Conservation (phyloP, 768 basidiomycete genomes). For the Tricholoma sp. region DNA sequence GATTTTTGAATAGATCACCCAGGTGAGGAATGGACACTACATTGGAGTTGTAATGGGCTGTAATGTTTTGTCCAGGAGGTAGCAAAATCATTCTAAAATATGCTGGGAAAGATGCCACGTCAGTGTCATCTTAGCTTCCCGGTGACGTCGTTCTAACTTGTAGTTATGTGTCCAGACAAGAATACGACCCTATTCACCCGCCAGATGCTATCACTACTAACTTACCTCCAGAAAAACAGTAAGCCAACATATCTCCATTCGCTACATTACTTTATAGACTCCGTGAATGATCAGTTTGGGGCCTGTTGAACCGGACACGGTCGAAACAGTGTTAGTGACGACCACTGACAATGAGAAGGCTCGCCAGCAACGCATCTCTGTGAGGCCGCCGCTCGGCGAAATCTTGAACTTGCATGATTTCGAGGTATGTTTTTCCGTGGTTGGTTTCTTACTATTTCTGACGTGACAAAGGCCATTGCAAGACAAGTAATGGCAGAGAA, state of each 20-base stretch:
- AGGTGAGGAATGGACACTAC: conserved; percentile 29
- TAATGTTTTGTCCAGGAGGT: conserved; percentile 46
- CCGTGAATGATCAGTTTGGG: conserved; percentile 46
- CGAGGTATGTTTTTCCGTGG: conserved; percentile 47
- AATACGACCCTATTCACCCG: conserved; percentile 89
- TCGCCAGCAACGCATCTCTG: conserved; percentile 53
- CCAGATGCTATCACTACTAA: conserved; percentile 74
- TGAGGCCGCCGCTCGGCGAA: conserved; percentile 69
- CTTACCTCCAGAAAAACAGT: conserved; percentile 84
- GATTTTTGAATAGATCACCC: conserved; percentile 48
- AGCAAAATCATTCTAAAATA: conserved; percentile 83
- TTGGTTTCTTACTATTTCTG: background rate
- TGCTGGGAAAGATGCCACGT: conserved; percentile 89
- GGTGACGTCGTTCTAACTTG: background rate
- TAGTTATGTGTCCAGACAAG: conserved; percentile 37
- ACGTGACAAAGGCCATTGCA: conserved; percentile 63
- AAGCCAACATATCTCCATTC: conserved; percentile 15
- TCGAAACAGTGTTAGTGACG: conserved; percentile 55
- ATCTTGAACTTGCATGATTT: conserved; percentile 93
- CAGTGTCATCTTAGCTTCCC: conserved; percentile 23
- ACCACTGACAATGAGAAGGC: conserved; percentile 69
- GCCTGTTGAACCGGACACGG: conserved; percentile 61
- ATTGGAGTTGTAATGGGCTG: background rate
- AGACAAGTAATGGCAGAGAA: conserved; percentile 76
- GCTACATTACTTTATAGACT: background rate